Conservation (phyloP, 148 eudicot genomes). For the Amaranthus cruentus region DNA sequence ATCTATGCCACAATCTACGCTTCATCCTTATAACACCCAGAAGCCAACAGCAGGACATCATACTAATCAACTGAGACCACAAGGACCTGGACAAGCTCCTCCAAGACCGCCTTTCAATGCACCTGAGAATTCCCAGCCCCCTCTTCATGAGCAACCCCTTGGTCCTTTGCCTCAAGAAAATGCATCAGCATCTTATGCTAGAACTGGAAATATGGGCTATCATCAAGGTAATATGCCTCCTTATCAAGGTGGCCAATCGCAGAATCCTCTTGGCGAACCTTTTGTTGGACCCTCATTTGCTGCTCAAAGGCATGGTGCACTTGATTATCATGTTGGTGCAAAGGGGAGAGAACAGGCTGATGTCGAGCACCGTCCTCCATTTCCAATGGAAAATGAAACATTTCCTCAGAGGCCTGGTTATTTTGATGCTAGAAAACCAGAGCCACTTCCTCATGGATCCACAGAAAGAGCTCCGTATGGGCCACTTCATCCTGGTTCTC, state of each 20-base stretch:
- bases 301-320: slow-evolving; percentile 31
- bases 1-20: slow-evolving; percentile 23
- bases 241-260: slow-evolving; percentile 29
- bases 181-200: slow-evolving; percentile 32
- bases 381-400: slow-evolving; percentile 34
- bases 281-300: slow-evolving; percentile 28
- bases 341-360: slow-evolving; percentile 49
- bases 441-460: slow-evolving; percentile 37
- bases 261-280: slow-evolving; percentile 35
- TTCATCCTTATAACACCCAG: slow-evolving; percentile 32
- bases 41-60: slow-evolving; percentile 36
- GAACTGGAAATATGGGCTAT: slow-evolving; percentile 34
- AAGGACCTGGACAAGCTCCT: slow-evolving; percentile 49
- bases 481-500: slow-evolving; percentile 27
- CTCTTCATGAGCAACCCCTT: slow-evolving; percentile 29
- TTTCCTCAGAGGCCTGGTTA: slow-evolving; percentile 41
- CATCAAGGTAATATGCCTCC: slow-evolving; percentile 34
- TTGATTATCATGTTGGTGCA: slow-evolving; percentile 38
- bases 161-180: slow-evolving; percentile 25
- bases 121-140: slow-evolving; percentile 31
- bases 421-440: slow-evolving; percentile 45
- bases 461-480: slow-evolving; percentile 44
- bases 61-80: slow-evolving; percentile 44
- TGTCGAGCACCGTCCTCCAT: slow-evolving; percentile 34
- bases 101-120: slow-evolving; percentile 33